Evolutionary conservation across 1,284 basidiomycete species (phyloP).

Genomic region (Cutaneotrichosporon spelunceum): DNA sequence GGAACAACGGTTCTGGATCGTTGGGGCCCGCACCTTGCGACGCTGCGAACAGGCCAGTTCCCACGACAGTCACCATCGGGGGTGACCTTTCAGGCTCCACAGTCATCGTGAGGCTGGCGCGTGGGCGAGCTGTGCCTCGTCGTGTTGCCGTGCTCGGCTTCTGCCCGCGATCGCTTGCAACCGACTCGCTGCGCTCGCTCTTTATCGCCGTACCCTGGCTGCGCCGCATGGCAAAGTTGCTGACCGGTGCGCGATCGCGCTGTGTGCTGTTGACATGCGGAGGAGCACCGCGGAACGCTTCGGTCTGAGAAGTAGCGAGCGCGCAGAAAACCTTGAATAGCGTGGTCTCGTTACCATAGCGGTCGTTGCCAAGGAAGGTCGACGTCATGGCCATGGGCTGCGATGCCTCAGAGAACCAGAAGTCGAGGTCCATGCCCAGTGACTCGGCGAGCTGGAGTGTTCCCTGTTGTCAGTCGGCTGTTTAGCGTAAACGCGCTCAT

Average conservation of each 20-base stretch:
- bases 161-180: background rate
- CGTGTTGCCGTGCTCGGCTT: background rate
- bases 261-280: background rate
- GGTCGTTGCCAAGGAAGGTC: slow-evolving; percentile 18
- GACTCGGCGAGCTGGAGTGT: slow-evolving; percentile 46
- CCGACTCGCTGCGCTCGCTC: slow-evolving; percentile 7
- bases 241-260: slow-evolving; percentile 2
- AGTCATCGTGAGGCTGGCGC: slow-evolving; percentile 25
- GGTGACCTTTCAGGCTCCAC: background rate
- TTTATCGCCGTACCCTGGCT: slow-evolving; percentile 2
- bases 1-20: slow-evolving; percentile 30
- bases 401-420: slow-evolving; percentile 42
- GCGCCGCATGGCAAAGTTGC: slow-evolving; percentile 7
- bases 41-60: background rate
- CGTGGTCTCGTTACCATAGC: slow-evolving; percentile 29
- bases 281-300: slow-evolving; percentile 30
- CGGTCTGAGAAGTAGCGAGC: slow-evolving; percentile 47
- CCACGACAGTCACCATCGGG: slow-evolving; percentile 9
- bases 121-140: slow-evolving; percentile 8
- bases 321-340: slow-evolving; percentile 43
- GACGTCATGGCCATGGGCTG: slow-evolving; percentile 48
- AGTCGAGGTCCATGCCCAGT: slow-evolving; percentile 41
- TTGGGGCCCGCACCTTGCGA: background rate
- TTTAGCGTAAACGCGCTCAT: too few relatives aligned
- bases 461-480: slow-evolving; percentile 32